Conservation (phyloP, 768 basidiomycete species). For the Leucosporidium creatinivorum region DNA sequence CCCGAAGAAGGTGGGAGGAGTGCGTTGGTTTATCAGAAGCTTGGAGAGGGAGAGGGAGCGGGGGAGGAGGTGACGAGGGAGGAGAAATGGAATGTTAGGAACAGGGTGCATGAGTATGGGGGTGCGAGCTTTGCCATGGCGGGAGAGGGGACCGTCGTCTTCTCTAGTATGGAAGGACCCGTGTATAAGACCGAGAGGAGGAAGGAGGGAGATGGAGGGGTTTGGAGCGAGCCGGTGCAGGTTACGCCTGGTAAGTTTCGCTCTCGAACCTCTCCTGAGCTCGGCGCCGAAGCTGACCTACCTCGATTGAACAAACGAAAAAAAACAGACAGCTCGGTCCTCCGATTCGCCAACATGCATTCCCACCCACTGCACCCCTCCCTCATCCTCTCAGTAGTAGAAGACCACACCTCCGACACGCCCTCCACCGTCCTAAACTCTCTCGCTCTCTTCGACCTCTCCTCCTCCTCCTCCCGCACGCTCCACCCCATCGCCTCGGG, state of each 20-base stretch:
- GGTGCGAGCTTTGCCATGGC: slow-evolving; percentile 55
- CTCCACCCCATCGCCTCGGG: slow-evolving; percentile 51
- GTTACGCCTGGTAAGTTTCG: slow-evolving; percentile 55
- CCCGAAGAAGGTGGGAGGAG: slow-evolving; percentile 54
- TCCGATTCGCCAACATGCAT: slow-evolving; percentile 60
- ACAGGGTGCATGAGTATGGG: slow-evolving; percentile 62
- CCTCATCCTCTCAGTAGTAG: slow-evolving; percentile 57
- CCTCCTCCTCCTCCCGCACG: slow-evolving; percentile 47
- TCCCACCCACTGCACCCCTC: slow-evolving; percentile 53
- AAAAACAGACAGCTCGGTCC: slow-evolving; percentile 49
- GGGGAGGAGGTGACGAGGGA: slow-evolving; percentile 52
- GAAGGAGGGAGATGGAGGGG: slow-evolving; percentile 28
- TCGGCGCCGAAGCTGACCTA: neutral
- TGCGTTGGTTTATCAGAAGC: slow-evolving; percentile 51
- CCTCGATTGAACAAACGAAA: no score
- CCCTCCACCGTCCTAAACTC: slow-evolving; percentile 54
- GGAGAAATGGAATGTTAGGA: slow-evolving; percentile 49
- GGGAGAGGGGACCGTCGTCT: slow-evolving; percentile 50
- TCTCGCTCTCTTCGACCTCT: slow-evolving; percentile 49
- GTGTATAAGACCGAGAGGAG: slow-evolving; percentile 47
- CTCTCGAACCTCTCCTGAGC: neutral
- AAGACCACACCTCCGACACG: slow-evolving; percentile 59
- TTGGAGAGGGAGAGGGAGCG: slow-evolving; percentile 37
- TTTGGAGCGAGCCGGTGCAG: slow-evolving; percentile 43
- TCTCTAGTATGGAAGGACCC: slow-evolving; percentile 52